Evolutionary conservation across 805 yeast genomes (phyloP), one percentile per base, ranked within the genome.

Genomic region (Pichia paraexigua): DNA sequence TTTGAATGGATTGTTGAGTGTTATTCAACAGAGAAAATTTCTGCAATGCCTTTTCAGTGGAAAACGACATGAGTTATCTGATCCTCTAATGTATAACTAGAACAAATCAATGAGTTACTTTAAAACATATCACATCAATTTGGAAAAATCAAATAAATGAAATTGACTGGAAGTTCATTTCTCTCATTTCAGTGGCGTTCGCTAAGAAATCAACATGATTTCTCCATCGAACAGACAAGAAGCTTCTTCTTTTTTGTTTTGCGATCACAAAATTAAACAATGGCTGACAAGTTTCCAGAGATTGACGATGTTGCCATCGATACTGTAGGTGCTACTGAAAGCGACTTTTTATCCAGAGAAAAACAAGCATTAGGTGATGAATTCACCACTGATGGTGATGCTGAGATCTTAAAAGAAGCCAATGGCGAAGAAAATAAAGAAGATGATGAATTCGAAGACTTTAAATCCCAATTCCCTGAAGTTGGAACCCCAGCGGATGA

Each of bases 221-320:
- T 35, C 39, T 35, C 20, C 8, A 5, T 17, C n/a, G 17, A 9
- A 30, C 6, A 7, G 35, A 11, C 13, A 27, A 10, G 12, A 27
- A 12, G 35, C n/a, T 12, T 30, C n/a, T 30, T 28, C 11, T 18
- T 15, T 13, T n/a, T 4, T 6, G 9, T 18, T 15, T 21, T 30
- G 18, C 20, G 2, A 27, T n/a, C 20, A 27, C 30, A 9, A 13
- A n/a, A 21, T 17, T 2, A 37, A 50, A 58, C 18, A 45, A 83
- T 83, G 88, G 80, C 87, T 50, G 92, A 86, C 56, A 83, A 84
- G 68, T 85, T 80, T 66, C 94, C 95, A 46, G 89, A 79, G 55
- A 72, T 85, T 57, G 76, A 78, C 44, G 69, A 68, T 39, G 77
- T 67, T 18, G 75, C 66, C 46, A 35, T 22, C 4, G 46, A 20